These are phyloP conservation scores for Vararia minispora DNA, from an alignment of 768 basidiomycete genomes.

Conservation along the genomic window DNA sequence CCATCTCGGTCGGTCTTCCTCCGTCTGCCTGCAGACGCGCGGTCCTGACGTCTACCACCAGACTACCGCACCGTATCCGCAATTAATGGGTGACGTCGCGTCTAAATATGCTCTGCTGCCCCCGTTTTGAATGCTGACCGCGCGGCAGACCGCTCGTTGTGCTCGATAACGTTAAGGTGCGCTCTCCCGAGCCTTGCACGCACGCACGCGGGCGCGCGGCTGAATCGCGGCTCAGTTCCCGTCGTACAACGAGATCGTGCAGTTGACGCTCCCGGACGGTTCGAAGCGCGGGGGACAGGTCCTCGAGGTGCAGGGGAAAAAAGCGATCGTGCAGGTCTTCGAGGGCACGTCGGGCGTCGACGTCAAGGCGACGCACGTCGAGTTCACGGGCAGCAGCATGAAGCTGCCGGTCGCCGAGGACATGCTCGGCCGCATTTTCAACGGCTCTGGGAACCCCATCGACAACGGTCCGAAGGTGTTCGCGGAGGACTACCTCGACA, in stretches of 20 bases:
- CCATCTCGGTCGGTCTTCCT: conserved; percentile 51
- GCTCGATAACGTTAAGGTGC: conserved; percentile 94
- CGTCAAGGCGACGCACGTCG: conserved; percentile 94
- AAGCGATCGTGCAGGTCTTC: conserved; percentile 98
- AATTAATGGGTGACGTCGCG: conserved; percentile 78
- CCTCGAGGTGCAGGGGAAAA: conserved; percentile 95
- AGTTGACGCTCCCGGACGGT: conserved; percentile 91
- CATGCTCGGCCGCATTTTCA: conserved; percentile 98
- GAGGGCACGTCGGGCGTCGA: conserved; percentile 97
- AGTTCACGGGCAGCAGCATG: conserved; percentile 98
- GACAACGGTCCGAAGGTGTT: conserved; percentile 99
- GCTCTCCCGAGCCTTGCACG: background rate
- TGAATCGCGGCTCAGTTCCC: conserved; percentile 53
- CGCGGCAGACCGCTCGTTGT: conserved; percentile 87
- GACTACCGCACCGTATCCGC: conserved; percentile 99
- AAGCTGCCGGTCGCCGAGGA: conserved; percentile 98
- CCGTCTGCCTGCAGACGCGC: background rate
- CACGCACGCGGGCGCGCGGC: background rate
- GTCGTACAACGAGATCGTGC: conserved; percentile 97
- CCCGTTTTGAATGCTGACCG: no score
- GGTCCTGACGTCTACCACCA: conserved; percentile 21
- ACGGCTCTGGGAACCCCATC: conserved; percentile 95
- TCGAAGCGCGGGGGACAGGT: conserved; percentile 94
- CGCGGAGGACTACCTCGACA: conserved; percentile 98
- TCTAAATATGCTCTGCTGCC: conserved; percentile 1